These are phyloP conservation scores for Aspergillus calidoustus DNA, from an alignment of 2,329 filamentous ascomycete genomes.

Conservation along the genomic window DNA sequence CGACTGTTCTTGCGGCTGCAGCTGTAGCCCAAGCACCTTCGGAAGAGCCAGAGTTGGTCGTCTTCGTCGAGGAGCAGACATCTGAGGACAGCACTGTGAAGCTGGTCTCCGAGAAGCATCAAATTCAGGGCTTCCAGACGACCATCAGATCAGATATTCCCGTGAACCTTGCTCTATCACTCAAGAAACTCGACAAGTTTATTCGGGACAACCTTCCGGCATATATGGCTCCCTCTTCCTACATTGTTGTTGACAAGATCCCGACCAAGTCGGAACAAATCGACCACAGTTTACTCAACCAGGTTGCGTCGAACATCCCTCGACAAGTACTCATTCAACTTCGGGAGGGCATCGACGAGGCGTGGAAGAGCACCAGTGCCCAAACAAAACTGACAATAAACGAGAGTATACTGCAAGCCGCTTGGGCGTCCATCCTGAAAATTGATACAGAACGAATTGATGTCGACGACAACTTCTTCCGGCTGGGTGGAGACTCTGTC, in stretches of 20 bases:
- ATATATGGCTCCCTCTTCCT: conserved; percentile 51
- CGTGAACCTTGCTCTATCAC: conserved; percentile 34
- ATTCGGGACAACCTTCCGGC: conserved; percentile 50
- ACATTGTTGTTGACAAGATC: conserved; percentile 48
- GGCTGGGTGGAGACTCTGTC: conserved; percentile 64
- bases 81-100: conserved; percentile 32
- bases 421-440: conserved; percentile 36
- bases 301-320: conserved; percentile 36
- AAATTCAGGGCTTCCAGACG: conserved; percentile 25
- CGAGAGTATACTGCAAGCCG: conserved; percentile 42
- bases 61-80: conserved; percentile 41
- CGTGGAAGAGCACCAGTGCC: conserved; percentile 38
- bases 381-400: conserved; percentile 38
- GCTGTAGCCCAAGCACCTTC: conserved; percentile 30
- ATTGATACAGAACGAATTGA: conserved; percentile 50
- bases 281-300: conserved; percentile 38
- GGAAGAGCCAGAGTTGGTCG: conserved; percentile 26
- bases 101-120: conserved; percentile 31
- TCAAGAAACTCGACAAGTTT: conserved; percentile 51
- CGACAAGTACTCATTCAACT: conserved; percentile 21
- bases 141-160: conserved; percentile 33
- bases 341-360: conserved; percentile 28
- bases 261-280: conserved; percentile 32
- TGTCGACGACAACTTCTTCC: conserved; percentile 64
- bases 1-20: conserved; percentile 32